Evolutionary conservation across 371 early-diverging fungal species (phyloP).

Genomic region (Actinomortierella wolfii): DNA sequence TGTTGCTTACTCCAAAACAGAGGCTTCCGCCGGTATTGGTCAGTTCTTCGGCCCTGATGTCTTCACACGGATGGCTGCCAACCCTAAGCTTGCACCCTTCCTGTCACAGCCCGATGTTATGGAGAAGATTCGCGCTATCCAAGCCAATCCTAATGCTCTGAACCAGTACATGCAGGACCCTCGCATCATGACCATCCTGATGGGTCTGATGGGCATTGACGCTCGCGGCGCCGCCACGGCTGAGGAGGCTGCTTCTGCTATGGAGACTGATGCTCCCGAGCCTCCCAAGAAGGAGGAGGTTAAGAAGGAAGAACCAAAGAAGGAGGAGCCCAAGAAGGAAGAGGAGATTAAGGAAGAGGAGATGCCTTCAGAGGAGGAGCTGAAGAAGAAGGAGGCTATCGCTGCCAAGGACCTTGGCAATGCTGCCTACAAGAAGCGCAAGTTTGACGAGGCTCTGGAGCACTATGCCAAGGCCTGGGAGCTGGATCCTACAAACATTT

Average conservation of each 20-base stretch:
- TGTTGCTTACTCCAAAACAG: too few relatives aligned
- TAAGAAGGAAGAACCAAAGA: conserved; percentile 46
- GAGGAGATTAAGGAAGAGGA: conserved; percentile 70
- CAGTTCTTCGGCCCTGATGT: conserved; percentile 70
- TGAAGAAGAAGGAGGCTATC: conserved; percentile 73
- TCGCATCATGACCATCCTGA: conserved; percentile 75
- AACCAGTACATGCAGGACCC: conserved; percentile 64
- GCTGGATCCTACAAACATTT: conserved; percentile 85
- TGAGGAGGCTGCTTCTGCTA: conserved; percentile 23
- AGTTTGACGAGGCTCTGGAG: conserved; percentile 88
- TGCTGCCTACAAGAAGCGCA: conserved; percentile 89
- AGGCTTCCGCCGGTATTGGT: conserved; percentile 48
- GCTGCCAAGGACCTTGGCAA: conserved; percentile 93
- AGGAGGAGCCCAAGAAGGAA: conserved; percentile 74
- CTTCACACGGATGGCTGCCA: conserved; percentile 72
- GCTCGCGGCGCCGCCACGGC: conserved; percentile 48
- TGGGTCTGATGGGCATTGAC: conserved; percentile 78
- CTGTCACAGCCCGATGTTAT: conserved; percentile 77
- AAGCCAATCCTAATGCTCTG: conserved; percentile 60
- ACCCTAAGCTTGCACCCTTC: conserved; percentile 73
- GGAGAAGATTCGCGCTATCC: conserved; percentile 68
- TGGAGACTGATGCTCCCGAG: conserved; percentile 23
- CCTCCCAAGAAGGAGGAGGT: conserved; percentile 39
- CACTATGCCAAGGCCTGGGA: conserved; percentile 94
- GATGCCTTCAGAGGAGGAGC: conserved; percentile 55